phyloP scores from a whole-genome alignment of 2,329 filamentous ascomycete species.

The Claviceps pusilla region DNA sequence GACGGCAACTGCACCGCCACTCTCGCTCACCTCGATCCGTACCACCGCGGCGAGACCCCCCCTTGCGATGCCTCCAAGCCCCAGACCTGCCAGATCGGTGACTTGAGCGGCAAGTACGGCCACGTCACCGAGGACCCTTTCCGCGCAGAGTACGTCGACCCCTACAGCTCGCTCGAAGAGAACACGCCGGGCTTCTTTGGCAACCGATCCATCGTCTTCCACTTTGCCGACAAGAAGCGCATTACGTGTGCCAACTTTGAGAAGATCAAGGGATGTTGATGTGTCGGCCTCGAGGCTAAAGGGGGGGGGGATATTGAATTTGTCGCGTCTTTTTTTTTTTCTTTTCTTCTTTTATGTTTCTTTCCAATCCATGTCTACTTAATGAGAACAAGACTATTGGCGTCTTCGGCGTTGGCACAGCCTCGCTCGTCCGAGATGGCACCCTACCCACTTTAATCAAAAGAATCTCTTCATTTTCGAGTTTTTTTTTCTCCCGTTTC shows the following conservation, averaged over 20 bases:
- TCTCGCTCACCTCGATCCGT: constrained; percentile 57
- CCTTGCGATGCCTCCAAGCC: constrained; percentile 43
- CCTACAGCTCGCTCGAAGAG: constrained; percentile 38
- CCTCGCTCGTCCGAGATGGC: too few species aligned
- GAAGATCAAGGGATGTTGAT: constrained; percentile 8
- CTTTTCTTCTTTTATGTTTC: too few species aligned
- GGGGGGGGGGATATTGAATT: too few species aligned
- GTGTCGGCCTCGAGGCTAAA: too few species aligned
- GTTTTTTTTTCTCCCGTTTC: too few species aligned
- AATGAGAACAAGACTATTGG: too few species aligned
- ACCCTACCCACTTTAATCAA: too few species aligned
- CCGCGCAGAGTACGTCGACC: constrained; percentile 36
- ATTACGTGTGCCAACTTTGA: constrained; percentile 51
- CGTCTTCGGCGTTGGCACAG: too few species aligned
- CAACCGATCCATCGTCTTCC: constrained; percentile 49
- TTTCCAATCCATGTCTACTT: too few species aligned
- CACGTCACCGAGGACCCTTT: constrained; percentile 38
- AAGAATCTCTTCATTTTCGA: too few species aligned
- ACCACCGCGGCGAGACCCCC: constrained; percentile 44
- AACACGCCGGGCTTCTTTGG: constrained; percentile 44
- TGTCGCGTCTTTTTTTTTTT: too few species aligned
- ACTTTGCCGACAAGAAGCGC: constrained; percentile 48
- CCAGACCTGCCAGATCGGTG: constrained; percentile 59
- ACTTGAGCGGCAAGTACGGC: constrained; percentile 61
- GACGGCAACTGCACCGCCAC: constrained; percentile 59